Percentiles rank a stretch among this genome's conserved stretches.
Evolutionary conservation across 495 filamentous ascomycete genomes (phyloP).

Genomic region (Penicillium cataractarum): DNA sequence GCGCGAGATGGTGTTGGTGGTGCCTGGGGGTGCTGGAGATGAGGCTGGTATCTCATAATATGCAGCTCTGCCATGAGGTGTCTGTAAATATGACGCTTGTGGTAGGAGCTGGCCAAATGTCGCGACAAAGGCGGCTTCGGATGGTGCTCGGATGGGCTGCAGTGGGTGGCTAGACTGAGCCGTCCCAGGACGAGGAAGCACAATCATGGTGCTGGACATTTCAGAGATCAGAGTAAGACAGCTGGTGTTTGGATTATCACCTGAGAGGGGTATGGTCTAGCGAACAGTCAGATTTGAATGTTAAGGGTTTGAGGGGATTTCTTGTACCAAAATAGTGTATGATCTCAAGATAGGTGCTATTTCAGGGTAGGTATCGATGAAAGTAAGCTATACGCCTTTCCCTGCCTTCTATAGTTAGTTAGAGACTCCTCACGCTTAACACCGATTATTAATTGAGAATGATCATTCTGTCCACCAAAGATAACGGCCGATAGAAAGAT

Average conservation of each 20-base stretch:
- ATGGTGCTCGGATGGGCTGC: conserved; percentile 37
- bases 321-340: background rate
- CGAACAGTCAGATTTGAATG: background rate
- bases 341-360: background rate
- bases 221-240: conserved; percentile 7
- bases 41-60: conserved; percentile 38
- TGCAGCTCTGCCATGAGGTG: conserved; percentile 33
- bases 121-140: conserved; percentile 37
- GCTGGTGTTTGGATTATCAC: background rate
- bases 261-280: background rate
- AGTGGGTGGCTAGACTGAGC: conserved; percentile 2
- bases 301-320: background rate
- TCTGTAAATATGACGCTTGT: conserved; percentile 37
- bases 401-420: background rate
- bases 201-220: conserved; percentile 25
- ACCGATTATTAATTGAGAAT: background rate
- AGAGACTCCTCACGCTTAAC: background rate
- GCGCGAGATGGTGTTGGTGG: conserved; percentile 15
- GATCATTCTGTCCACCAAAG: background rate
- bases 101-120: conserved; percentile 43
- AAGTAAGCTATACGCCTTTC: background rate
- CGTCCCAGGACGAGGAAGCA: conserved; percentile 39
- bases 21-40: conserved; percentile 8
- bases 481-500: background rate
- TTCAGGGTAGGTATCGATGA: background rate